phyloP scores from a whole-genome alignment of 352 stramenopile species.

The Phytophthora colocasiae region DNA sequence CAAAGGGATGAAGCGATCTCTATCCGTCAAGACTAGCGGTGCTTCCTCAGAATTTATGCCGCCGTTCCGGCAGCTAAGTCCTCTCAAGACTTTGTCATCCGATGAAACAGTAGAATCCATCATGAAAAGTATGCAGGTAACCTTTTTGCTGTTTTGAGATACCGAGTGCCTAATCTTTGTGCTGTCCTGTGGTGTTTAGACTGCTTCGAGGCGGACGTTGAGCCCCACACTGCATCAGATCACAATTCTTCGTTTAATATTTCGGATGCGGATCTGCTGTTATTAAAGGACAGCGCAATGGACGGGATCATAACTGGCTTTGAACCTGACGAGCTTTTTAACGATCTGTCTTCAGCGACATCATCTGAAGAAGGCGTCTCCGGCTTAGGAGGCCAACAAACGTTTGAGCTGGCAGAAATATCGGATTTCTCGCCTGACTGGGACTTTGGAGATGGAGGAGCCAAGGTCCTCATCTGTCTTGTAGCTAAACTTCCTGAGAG shows the following conservation, averaged over 20 bases:
- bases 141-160: background rate
- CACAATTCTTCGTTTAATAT: conserved; percentile 17
- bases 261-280: conserved; percentile 32
- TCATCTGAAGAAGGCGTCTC: conserved; percentile 9
- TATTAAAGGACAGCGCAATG: conserved; percentile 44
- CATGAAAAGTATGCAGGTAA: conserved; percentile 55
- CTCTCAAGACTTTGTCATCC: conserved; percentile 8
- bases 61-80: conserved; percentile 14
- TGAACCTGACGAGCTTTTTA: conserved; percentile 41
- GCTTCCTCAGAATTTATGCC: conserved; percentile 1
- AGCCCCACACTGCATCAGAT: conserved; percentile 23
- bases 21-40: conserved; percentile 22
- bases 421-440: conserved; percentile 88
- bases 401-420: conserved; percentile 57
- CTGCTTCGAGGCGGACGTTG: conserved; percentile 62
- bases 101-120: conserved; percentile 59
- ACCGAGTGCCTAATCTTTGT: no score
- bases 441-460: conserved; percentile 77
- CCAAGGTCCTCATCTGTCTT: conserved; percentile 87
- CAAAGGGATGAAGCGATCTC: conserved; percentile 51
- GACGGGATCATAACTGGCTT: conserved; percentile 36
- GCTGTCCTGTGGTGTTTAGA: conserved; percentile 32
- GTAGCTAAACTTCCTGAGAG: conserved; percentile 48
- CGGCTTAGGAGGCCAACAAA: conserved; percentile 28
- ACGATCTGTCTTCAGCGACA: conserved; percentile 19